Evolutionary conservation across 2,329 filamentous ascomycete genomes (phyloP).

Genomic region (Aspergillus sp.): DNA sequence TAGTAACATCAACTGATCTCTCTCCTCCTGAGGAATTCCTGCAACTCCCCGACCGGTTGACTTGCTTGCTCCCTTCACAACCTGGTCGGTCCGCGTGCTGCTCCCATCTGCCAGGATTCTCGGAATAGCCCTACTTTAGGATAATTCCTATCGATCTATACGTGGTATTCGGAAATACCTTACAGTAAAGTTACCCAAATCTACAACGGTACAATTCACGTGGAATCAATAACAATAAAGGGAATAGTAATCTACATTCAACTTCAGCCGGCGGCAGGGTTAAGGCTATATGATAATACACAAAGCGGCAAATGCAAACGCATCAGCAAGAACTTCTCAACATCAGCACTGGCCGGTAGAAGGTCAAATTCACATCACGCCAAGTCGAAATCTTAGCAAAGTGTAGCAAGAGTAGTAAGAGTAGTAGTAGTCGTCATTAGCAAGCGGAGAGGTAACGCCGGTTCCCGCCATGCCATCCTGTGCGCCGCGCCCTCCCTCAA

Average conservation of each 20-base stretch:
- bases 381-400: neutral
- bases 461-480: conserved; percentile 30
- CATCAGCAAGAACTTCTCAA: conserved; percentile 3
- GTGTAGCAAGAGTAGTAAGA: conserved; percentile 9
- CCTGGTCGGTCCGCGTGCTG: too few relatives aligned
- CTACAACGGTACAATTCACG: too few relatives aligned
- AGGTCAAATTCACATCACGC: conserved; percentile 1
- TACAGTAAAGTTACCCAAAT: too few relatives aligned
- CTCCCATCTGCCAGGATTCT: too few relatives aligned
- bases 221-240: neutral
- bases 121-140: too few relatives aligned
- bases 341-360: conserved; percentile 1
- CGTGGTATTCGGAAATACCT: too few relatives aligned
- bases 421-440: conserved; percentile 6
- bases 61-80: too few relatives aligned
- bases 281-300: conserved; percentile 8
- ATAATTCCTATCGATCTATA: too few relatives aligned
- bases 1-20: too few relatives aligned
- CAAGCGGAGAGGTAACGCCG: conserved; percentile 26
- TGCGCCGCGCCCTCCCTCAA: conserved; percentile 25
- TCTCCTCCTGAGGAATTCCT: neutral
- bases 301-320: neutral
- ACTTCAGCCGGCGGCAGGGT: neutral
- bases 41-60: neutral
- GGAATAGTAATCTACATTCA: conserved; percentile 10